Evolutionary conservation across 73 alveolate species (phyloP).

Genomic region (Symbiodinium natans): DNA sequence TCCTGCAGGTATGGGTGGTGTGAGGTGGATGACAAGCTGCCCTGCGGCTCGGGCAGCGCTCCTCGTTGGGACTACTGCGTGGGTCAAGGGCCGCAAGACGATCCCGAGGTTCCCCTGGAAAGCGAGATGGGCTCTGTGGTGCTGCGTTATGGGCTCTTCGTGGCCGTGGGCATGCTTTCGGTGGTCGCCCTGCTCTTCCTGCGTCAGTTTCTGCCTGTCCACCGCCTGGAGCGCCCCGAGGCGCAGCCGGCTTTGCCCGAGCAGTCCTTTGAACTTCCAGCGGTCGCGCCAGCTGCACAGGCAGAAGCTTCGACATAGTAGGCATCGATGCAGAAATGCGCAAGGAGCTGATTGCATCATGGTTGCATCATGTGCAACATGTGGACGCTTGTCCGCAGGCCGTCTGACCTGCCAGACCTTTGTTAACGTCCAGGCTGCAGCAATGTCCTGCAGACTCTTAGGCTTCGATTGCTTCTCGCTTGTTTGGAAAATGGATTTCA

Average conservation of each 20-base stretch:
- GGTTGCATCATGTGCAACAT: too few relatives aligned
- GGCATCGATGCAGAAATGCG: too few relatives aligned
- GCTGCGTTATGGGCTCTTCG: conserved; percentile 3
- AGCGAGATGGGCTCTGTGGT: neutral
- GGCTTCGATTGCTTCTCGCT: neutral
- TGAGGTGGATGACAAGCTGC: neutral
- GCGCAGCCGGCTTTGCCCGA: neutral
- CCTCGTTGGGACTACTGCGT: neutral
- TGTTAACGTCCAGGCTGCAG: neutral
- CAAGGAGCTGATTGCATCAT: too few relatives aligned
- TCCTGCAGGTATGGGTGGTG: neutral
- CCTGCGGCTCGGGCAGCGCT: neutral
- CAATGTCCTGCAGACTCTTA: neutral
- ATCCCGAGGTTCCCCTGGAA: neutral
- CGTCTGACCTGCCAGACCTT: too few relatives aligned
- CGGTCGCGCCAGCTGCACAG: neutral
- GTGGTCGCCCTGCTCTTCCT: neutral
- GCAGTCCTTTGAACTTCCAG: neutral
- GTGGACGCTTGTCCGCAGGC: too few relatives aligned
- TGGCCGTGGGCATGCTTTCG: neutral
- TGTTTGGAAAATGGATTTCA: neutral
- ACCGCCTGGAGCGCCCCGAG: neutral
- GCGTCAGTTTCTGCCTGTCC: neutral
- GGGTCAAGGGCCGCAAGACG: neutral
- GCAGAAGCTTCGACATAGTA: too few relatives aligned